Percentiles rank a stretch among this genome's conserved stretches.
These are phyloP conservation scores for Boechera divaricarpa DNA, from an alignment of 345 rosid genomes.

Conservation along the genomic window DNA sequence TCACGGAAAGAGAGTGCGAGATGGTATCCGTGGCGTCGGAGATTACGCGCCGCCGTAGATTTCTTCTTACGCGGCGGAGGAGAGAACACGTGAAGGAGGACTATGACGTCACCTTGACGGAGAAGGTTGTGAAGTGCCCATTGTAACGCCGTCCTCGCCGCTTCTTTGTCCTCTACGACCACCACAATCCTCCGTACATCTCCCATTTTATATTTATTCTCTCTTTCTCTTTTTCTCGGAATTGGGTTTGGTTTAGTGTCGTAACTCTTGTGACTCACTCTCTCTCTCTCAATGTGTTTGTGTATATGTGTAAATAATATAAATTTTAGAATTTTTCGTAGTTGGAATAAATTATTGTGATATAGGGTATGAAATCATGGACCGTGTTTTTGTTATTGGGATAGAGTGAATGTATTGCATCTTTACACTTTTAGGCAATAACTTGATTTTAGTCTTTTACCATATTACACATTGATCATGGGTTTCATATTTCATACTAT, in stretches of 20 bases:
- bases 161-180: conserved; percentile 62
- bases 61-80: conserved; percentile 52
- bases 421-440: not conserved
- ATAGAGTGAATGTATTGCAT: conserved; percentile 2
- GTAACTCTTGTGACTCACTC: conserved; percentile 37
- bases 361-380: conserved; percentile 31
- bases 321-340: conserved; percentile 1
- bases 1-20: conserved; percentile 68
- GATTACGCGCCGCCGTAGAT: conserved; percentile 47
- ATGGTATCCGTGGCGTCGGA: conserved; percentile 57
- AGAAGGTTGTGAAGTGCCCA: conserved; percentile 67
- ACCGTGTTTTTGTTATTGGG: conserved; percentile 32
- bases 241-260: conserved; percentile 38
- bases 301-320: conserved; percentile 12
- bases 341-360: conserved; percentile 16
- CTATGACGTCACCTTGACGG: conserved; percentile 58
- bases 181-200: conserved; percentile 61
- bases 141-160: conserved; percentile 56
- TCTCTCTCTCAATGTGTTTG: conserved; percentile 13
- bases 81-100: conserved; percentile 65
- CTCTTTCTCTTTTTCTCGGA: not conserved
- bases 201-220: conserved; percentile 1
- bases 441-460: not conserved
- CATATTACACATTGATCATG: not conserved
- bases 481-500: not conserved